Percentiles rank a stretch among this genome's conserved stretches.
Evolutionary conservation across 2,329 filamentous ascomycete genomes (phyloP).

Genomic region (Podosphaera aphanis): DNA sequence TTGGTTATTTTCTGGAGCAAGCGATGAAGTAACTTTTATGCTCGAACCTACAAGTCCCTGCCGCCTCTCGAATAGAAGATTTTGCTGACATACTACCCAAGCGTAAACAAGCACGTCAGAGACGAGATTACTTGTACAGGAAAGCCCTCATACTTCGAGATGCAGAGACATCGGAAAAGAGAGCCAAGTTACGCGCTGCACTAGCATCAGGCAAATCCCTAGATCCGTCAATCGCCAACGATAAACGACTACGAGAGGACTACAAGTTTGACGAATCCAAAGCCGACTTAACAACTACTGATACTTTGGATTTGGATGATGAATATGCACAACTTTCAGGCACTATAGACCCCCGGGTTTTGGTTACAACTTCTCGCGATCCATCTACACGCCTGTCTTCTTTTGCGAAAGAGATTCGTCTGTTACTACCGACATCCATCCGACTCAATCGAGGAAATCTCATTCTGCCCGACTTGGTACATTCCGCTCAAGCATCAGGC

Average conservation of each 20-base stretch:
- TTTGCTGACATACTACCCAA: conserved; percentile 11
- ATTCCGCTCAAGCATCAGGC: conserved; percentile 56
- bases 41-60: too few relatives aligned
- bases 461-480: conserved; percentile 64
- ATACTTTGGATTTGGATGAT: conserved; percentile 57
- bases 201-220: conserved; percentile 75
- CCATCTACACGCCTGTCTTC: conserved; percentile 66
- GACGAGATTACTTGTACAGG: conserved; percentile 75
- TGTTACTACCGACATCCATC: conserved; percentile 65
- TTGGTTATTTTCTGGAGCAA: too few relatives aligned
- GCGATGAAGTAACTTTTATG: too few relatives aligned
- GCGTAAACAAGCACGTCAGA: conserved; percentile 53
- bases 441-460: conserved; percentile 80
- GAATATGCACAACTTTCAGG: conserved; percentile 85
- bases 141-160: conserved; percentile 69
- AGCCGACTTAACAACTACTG: conserved; percentile 39
- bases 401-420: conserved; percentile 77
- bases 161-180: conserved; percentile 79
- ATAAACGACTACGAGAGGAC: conserved; percentile 62
- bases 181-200: conserved; percentile 65
- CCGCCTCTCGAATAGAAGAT: not conserved
- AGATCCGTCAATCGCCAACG: conserved; percentile 61
- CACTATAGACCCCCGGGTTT: conserved; percentile 65
- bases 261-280: conserved; percentile 83
- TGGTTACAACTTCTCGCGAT: conserved; percentile 78